Percentiles rank a stretch among this genome's conserved stretches.
phyloP scores from a whole-genome alignment of 345 rosid genomes.

The Cochlearia excelsa region DNA sequence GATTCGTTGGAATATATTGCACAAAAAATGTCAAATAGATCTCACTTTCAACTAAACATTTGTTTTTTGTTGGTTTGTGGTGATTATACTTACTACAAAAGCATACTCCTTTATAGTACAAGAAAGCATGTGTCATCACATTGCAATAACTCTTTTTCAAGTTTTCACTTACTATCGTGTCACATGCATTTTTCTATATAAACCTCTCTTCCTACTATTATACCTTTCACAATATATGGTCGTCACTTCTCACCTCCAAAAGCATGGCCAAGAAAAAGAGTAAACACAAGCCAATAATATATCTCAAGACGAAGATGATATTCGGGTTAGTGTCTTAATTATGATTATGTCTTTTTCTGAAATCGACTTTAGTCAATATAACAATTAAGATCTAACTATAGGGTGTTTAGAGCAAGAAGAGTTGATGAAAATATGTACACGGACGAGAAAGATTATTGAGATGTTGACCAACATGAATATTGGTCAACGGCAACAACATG shows the following conservation, averaged over 20 bases:
- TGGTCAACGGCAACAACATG: slow-evolving; percentile 2
- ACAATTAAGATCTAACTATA: not conserved
- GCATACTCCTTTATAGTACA: slow-evolving; percentile 20
- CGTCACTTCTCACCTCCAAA: slow-evolving; percentile 22
- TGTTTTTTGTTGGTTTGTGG: not conserved
- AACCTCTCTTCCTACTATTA: not conserved
- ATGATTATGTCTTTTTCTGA: slow-evolving; percentile 20
- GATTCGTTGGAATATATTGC: slow-evolving; percentile 15
- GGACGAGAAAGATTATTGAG: slow-evolving; percentile 20
- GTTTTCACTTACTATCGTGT: slow-evolving; percentile 8
- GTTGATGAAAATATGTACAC: slow-evolving; percentile 4
- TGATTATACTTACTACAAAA: slow-evolving; percentile 27
- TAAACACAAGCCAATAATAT: not conserved
- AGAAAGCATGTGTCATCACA: slow-evolving; percentile 30
- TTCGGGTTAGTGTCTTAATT: slow-evolving; percentile 21
- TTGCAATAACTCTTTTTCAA: slow-evolving; percentile 25
- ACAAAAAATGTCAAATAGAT: slow-evolving; percentile 4
- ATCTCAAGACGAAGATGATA: slow-evolving; percentile 22
- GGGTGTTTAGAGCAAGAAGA: not conserved
- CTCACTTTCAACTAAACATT: not conserved
- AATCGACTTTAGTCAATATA: slow-evolving; percentile 7
- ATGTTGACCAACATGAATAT: slow-evolving; percentile 2
- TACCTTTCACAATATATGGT: slow-evolving; percentile 16
- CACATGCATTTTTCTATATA: slow-evolving; percentile 33
- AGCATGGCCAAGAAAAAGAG: slow-evolving; percentile 20